These are phyloP conservation scores for Adiantum capillusveneris DNA, from an alignment of 75 land plant species.

Conservation along the genomic window DNA sequence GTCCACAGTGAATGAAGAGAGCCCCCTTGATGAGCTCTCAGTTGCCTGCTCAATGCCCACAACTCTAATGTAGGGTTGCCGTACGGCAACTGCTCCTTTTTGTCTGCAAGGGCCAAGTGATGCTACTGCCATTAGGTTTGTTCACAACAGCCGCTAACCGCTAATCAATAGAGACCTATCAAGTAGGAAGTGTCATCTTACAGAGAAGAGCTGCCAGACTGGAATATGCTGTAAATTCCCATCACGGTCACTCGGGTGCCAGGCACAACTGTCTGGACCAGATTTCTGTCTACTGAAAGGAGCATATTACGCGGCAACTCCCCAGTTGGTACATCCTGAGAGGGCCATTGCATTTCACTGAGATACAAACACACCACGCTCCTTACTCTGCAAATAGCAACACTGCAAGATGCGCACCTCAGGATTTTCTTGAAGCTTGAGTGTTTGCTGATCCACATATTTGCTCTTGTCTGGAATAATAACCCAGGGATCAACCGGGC, in stretches of 20 bases:
- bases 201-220: conserved; percentile 62
- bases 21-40: conserved; percentile 57
- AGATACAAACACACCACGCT: background rate
- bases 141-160: no score
- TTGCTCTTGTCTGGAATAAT: conserved; percentile 93
- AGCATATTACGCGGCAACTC: conserved; percentile 96
- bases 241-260: conserved; percentile 88
- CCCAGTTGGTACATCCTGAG: conserved; percentile 99
- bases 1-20: conserved; percentile 52
- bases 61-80: conserved; percentile 94
- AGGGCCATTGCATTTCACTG: no score
- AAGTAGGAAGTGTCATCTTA: conserved; percentile 18
- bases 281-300: conserved; percentile 77
- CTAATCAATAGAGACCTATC: background rate
- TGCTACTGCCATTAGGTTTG: no score
- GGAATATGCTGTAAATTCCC: conserved; percentile 92
- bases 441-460: conserved; percentile 96
- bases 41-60: conserved; percentile 84
- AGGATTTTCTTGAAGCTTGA: conserved; percentile 96
- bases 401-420: conserved; percentile 44
- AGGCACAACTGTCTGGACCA: conserved; percentile 88
- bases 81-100: conserved; percentile 89
- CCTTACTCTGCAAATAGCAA: background rate
- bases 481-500: conserved; percentile 95
- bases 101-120: no score